Percentiles rank a stretch among this genome's conserved stretches.
These are phyloP conservation scores for Gossypium arboreum DNA, from an alignment of 345 rosid genomes.

Conservation along the genomic window DNA sequence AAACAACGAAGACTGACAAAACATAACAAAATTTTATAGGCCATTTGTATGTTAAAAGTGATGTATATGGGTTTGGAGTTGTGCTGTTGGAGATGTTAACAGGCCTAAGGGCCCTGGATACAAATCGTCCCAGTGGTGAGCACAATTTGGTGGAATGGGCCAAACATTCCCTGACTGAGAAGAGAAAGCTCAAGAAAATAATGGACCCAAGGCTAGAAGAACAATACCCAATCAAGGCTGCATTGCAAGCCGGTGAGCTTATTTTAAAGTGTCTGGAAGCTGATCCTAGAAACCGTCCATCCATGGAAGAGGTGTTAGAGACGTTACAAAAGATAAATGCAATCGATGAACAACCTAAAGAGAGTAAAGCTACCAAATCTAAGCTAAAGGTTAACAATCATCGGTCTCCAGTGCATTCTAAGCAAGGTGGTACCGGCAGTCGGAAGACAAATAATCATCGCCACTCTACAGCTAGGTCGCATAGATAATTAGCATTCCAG, in stretches of 20 bases:
- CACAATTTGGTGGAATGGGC: constrained; percentile 62
- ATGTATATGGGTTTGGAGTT: constrained; percentile 85
- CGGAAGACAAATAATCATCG: background rate
- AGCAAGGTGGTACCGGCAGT: background rate
- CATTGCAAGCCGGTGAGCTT: constrained; percentile 41
- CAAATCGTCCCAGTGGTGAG: constrained; percentile 39
- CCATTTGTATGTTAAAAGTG: constrained; percentile 75
- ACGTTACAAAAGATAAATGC: constrained; percentile 34
- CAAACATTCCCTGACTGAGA: constrained; percentile 38
- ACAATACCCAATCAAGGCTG: constrained; percentile 48
- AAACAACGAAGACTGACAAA: too few species aligned
- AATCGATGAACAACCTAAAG: constrained; percentile 33
- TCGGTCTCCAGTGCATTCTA: background rate
- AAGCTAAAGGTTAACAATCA: background rate
- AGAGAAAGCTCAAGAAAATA: constrained; percentile 54
- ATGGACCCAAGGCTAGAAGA: constrained; percentile 65
- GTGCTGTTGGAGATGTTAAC: constrained; percentile 73
- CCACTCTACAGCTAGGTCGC: background rate
- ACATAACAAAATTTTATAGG: constrained; percentile 31
- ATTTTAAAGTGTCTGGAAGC: constrained; percentile 46
- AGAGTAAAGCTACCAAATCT: constrained; percentile 10
- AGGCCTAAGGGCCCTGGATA: constrained; percentile 61
- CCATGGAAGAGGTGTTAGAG: constrained; percentile 59
- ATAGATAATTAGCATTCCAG: background rate
- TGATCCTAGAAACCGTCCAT: constrained; percentile 66